Evolutionary conservation across 495 filamentous ascomycete genomes (phyloP).

Genomic region (Talaromyces ruber): DNA sequence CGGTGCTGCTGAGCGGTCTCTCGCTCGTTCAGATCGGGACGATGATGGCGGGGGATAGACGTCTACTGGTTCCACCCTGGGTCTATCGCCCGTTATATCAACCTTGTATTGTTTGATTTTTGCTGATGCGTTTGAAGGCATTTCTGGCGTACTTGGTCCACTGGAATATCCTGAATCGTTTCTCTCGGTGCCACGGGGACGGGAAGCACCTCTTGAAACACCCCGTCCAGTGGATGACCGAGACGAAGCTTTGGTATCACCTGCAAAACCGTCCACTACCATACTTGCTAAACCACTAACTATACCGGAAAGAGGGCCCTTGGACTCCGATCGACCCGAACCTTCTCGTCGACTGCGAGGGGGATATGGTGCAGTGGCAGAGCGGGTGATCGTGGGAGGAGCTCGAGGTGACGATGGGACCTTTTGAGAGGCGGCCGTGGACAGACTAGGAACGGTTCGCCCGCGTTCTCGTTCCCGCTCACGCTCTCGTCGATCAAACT

Average conservation of each 20-base stretch:
- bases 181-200: slow-evolving; percentile 20
- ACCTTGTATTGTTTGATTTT: slow-evolving; percentile 1
- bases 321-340: slow-evolving; percentile 26
- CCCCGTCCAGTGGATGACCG: slow-evolving; percentile 12
- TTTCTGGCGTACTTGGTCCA: slow-evolving; percentile 30
- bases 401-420: background rate
- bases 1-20: background rate
- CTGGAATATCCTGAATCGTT: slow-evolving; percentile 41
- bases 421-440: slow-evolving; percentile 2
- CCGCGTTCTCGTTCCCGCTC: background rate
- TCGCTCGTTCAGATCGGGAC: slow-evolving; percentile 5
- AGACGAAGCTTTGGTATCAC: slow-evolving; percentile 13
- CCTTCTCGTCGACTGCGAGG: slow-evolving; percentile 6
- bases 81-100: background rate
- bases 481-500: slow-evolving; percentile 3
- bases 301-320: slow-evolving; percentile 14
- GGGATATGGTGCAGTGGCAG: slow-evolving; percentile 5
- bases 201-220: slow-evolving; percentile 21
- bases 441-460: background rate
- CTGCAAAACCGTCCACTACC: slow-evolving; percentile 7
- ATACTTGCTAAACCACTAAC: slow-evolving; percentile 17
- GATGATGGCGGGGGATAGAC: slow-evolving; percentile 3
- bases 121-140: slow-evolving; percentile 15
- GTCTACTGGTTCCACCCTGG: background rate
- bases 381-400: slow-evolving; percentile 1